Conservation (phyloP, 129 eudicot genomes). For the Pulicaria dysenterica region DNA sequence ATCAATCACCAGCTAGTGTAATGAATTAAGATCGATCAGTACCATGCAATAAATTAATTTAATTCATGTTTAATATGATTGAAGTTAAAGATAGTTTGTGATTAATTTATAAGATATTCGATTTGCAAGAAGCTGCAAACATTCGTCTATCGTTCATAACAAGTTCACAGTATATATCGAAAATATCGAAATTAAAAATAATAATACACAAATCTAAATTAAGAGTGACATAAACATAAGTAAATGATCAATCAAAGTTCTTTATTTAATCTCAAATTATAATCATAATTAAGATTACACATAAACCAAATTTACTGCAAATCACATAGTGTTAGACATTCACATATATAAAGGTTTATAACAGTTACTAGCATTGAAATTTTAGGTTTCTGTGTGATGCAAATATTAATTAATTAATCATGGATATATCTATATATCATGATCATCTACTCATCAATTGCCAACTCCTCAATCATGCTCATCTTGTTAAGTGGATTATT, state of each 20-base stretch:
- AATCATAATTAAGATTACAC: constrained; percentile 13
- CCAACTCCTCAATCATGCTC: constrained; percentile 64
- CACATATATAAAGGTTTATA: constrained; percentile 16
- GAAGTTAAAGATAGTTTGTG: constrained; percentile 1
- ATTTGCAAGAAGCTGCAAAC: background rate
- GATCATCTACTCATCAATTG: constrained; percentile 50
- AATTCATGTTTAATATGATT: background rate
- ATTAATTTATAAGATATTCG: background rate
- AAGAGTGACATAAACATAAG: constrained; percentile 6
- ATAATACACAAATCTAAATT: background rate
- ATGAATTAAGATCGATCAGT: too few species aligned
- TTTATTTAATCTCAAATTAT: constrained; percentile 15
- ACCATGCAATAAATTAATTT: too few species aligned
- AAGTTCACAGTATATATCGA: constrained; percentile 1
- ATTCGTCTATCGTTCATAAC: constrained; percentile 6
- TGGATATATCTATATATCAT: constrained; percentile 15
- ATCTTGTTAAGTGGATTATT: constrained; percentile 52
- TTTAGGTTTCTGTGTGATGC: background rate
- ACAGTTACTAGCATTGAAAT: constrained; percentile 2
- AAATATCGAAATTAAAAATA: background rate
- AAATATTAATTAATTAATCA: background rate
- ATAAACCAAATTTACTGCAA: constrained; percentile 19
- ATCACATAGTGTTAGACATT: constrained; percentile 33
- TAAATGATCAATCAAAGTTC: background rate
- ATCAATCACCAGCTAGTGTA: too few species aligned